A percentile compares a stretch with the other conserved stretches of the same genome.
phyloP scores from a whole-genome alignment of 805 yeast species.

The Cyberlindnera sargentensis region DNA sequence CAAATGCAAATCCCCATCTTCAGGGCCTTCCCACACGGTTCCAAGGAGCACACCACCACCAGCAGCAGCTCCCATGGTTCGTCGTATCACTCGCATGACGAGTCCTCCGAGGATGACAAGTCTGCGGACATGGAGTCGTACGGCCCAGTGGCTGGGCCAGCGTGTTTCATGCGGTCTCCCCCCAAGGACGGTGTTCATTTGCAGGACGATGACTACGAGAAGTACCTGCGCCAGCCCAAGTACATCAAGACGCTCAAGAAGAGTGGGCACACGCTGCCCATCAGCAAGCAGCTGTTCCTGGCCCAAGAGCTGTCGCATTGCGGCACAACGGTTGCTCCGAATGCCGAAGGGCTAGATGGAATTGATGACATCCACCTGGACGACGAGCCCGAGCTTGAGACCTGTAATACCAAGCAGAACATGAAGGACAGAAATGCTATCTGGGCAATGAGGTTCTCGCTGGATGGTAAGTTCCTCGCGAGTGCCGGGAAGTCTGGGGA shows the following conservation, averaged over 20 bases:
- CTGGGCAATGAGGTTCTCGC: slow-evolving; percentile 68
- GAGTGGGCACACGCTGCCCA: slow-evolving; percentile 38
- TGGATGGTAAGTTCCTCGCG: slow-evolving; percentile 78
- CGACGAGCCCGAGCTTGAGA: slow-evolving; percentile 1
- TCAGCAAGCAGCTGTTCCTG: slow-evolving; percentile 46
- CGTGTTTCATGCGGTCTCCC: slow-evolving; percentile 8
- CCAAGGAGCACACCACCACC: not conserved
- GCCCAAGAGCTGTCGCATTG: slow-evolving; percentile 52
- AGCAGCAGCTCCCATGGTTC: too few species aligned
- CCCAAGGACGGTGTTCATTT: slow-evolving; percentile 3
- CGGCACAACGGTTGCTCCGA: not conserved
- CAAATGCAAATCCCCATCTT: not conserved
- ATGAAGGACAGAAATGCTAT: slow-evolving; percentile 35
- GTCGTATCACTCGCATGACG: not conserved
- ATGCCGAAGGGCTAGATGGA: not conserved
- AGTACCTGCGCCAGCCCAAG: slow-evolving; percentile 45
- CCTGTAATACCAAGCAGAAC: not conserved
- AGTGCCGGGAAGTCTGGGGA: slow-evolving; percentile 73
- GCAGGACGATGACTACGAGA: slow-evolving; percentile 30
- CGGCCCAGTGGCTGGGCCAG: slow-evolving; percentile 12
- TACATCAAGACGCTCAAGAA: slow-evolving; percentile 44
- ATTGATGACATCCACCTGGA: slow-evolving; percentile 2
- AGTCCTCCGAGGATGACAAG: slow-evolving; percentile 15
- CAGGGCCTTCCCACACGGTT: not conserved
- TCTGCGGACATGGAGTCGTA: slow-evolving; percentile 11